A percentile compares a stretch with the other conserved stretches of the same genome.
phyloP scores from a whole-genome alignment of 441 rosid genomes.

The Bruguiera hainesii region DNA sequence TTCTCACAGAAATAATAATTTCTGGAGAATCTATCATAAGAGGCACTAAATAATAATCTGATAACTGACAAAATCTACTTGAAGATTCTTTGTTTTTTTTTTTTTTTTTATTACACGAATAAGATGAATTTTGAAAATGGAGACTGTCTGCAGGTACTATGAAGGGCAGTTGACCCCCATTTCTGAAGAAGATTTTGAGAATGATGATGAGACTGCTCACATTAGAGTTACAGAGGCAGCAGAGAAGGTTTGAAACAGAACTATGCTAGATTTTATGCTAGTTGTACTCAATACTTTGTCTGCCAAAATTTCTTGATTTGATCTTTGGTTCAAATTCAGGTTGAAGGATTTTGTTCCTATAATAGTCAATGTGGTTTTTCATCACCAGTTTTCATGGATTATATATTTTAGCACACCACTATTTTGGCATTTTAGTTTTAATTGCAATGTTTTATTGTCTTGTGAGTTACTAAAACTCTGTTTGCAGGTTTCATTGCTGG shows the following conservation, averaged over 20 bases:
- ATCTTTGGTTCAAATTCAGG: slow-evolving; percentile 14
- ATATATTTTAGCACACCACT: neutral
- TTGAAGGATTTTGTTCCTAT: too few relatives aligned
- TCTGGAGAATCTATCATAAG: too few relatives aligned
- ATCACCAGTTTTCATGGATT: neutral
- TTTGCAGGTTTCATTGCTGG: slow-evolving; percentile 75
- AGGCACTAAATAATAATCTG: too few relatives aligned
- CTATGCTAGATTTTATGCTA: slow-evolving; percentile 10
- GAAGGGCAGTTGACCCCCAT: slow-evolving; percentile 83
- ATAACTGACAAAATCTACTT: neutral
- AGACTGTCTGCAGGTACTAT: slow-evolving; percentile 56
- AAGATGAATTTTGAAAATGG: slow-evolving; percentile 2
- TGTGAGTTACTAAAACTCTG: slow-evolving; percentile 2
- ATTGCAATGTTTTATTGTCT: too few relatives aligned
- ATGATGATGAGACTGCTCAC: slow-evolving; percentile 41
- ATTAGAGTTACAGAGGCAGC: slow-evolving; percentile 74
- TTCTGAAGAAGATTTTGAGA: slow-evolving; percentile 71
- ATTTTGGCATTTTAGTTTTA: too few relatives aligned
- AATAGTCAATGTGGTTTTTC: too few relatives aligned
- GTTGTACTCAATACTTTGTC: neutral
- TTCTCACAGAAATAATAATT: too few relatives aligned
- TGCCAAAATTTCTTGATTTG: neutral
- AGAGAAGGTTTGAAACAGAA: slow-evolving; percentile 54
- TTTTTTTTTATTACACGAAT: neutral
- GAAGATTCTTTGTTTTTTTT: neutral